These are phyloP conservation scores for Cucumis melo DNA, from an alignment of 306 rosid species.

Conservation along the genomic window DNA sequence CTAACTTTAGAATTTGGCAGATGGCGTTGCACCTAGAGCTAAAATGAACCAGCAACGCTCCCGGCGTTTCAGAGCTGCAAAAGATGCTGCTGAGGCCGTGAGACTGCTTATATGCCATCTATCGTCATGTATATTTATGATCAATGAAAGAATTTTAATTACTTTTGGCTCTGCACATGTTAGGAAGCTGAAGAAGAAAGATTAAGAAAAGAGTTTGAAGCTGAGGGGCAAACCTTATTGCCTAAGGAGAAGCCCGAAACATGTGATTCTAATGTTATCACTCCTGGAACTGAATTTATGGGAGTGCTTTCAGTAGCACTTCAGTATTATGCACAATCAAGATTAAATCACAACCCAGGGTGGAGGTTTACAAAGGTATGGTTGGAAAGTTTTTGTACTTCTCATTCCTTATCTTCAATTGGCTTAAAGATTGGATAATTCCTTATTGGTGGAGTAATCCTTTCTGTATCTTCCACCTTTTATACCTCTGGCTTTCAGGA, in stretches of 20 bases:
- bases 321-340: constrained; percentile 74
- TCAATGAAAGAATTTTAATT: not conserved
- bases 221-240: constrained; percentile 33
- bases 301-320: constrained; percentile 73
- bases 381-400: constrained; percentile 14
- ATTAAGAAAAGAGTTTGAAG: constrained; percentile 57
- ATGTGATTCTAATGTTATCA: constrained; percentile 76
- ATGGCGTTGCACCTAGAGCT: constrained; percentile 98
- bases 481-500: constrained; percentile 39
- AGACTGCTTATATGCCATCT: constrained; percentile 12
- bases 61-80: constrained; percentile 90
- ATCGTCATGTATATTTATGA: not conserved
- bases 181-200: constrained; percentile 96
- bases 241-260: constrained; percentile 65
- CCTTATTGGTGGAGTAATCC: constrained; percentile 34
- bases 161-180: constrained; percentile 7
- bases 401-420: constrained; percentile 14
- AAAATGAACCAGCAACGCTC: constrained; percentile 99
- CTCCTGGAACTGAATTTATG: constrained; percentile 97
- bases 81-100: constrained; percentile 96
- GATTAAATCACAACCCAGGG: constrained; percentile 68
- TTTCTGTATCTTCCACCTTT: constrained; percentile 24
- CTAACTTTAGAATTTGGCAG: constrained; percentile 21
- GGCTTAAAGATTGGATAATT: constrained; percentile 21
- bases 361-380: constrained; percentile 76